A percentile compares a stretch with the other conserved stretches of the same genome.
These are phyloP conservation scores for Boeremia lycopersici DNA, from an alignment of 2,329 filamentous ascomycete species.

Conservation along the genomic window DNA sequence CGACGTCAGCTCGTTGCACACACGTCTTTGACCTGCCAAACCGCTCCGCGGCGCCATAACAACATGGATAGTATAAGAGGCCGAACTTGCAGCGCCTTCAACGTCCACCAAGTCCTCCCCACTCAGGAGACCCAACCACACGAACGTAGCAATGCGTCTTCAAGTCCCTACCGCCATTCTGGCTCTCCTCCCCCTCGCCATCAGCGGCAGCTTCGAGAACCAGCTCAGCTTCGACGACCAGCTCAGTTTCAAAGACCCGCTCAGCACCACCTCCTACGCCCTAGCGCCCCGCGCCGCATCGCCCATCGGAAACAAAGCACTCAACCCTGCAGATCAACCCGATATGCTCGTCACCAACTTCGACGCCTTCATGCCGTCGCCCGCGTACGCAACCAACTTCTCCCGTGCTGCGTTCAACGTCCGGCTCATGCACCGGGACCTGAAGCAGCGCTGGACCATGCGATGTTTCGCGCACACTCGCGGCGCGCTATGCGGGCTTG, in stretches of 20 bases:
- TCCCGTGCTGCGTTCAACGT: constrained; percentile 1
- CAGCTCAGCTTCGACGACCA: no score
- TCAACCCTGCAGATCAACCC: neutral
- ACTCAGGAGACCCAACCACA: neutral
- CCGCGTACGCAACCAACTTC: neutral
- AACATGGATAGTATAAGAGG: neutral
- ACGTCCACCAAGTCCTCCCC: neutral
- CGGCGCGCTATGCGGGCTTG: neutral
- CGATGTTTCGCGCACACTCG: neutral
- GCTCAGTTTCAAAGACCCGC: neutral
- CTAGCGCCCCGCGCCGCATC: neutral
- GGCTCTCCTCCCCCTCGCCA: neutral
- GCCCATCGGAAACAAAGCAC: neutral
- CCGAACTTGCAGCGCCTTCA: constrained; percentile 7
- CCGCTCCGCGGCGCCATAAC: neutral
- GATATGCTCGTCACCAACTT: neutral
- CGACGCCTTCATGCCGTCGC: neutral
- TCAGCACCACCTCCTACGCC: neutral
- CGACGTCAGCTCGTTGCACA: neutral
- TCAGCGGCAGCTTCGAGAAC: neutral
- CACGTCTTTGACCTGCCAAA: neutral
- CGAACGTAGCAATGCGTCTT: constrained; percentile 2
- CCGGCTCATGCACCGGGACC: neutral
- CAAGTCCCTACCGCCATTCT: neutral
- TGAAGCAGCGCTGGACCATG: neutral